Conservation (phyloP, 108 stramenopile species). For the Conticribra weissflogii region DNA sequence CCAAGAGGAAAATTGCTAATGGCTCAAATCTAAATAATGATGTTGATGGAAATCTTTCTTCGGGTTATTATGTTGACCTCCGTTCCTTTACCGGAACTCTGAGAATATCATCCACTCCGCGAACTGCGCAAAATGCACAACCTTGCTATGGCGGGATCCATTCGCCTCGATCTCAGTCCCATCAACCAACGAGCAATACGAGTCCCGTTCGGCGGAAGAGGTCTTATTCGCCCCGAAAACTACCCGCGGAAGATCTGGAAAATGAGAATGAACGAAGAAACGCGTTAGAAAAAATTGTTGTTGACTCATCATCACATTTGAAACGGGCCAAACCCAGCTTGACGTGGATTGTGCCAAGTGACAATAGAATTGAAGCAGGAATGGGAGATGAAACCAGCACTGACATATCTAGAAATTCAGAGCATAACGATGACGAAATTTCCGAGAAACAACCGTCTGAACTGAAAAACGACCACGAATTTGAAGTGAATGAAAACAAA, state of each 20-base stretch:
- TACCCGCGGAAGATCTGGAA: too few species aligned
- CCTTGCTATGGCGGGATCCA: too few species aligned
- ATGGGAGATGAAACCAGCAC: background rate
- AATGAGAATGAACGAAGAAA: background rate
- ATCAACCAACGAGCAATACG: too few species aligned
- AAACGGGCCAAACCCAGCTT: too few species aligned
- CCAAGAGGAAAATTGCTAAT: background rate
- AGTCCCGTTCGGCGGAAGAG: too few species aligned
- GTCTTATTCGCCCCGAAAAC: too few species aligned
- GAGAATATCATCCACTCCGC: background rate
- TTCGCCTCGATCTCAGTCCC: too few species aligned
- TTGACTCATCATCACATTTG: too few species aligned
- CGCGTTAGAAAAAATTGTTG: background rate
- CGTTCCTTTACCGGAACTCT: constrained; percentile 30
- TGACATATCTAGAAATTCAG: background rate
- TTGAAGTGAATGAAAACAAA: too few species aligned
- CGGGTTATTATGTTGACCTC: constrained; percentile 20
- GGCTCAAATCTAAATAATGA: background rate
- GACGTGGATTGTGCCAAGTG: background rate
- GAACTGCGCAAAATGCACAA: background rate
- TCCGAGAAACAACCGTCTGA: background rate
- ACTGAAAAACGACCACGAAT: too few species aligned
- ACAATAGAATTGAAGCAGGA: background rate
- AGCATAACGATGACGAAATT: background rate
- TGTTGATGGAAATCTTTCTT: constrained; percentile 2